Conservation (phyloP, 441 rosid species). For the Eutrema salsugineum region DNA sequence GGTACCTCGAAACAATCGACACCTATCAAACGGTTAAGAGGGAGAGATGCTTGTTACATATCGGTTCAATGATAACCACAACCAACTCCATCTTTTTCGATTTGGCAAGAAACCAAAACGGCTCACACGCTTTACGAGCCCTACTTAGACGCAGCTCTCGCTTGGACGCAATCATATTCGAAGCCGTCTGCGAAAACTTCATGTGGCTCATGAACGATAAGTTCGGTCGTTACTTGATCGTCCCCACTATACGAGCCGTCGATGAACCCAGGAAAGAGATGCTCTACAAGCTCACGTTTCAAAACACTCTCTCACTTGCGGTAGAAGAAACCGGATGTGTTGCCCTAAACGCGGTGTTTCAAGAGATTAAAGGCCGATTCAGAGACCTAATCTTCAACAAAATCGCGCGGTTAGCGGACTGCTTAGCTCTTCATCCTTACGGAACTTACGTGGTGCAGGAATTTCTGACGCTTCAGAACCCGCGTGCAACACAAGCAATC, state of each 20-base stretch:
- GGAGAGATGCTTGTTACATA: background rate
- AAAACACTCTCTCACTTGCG: background rate
- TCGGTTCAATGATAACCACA: background rate
- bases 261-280: background rate
- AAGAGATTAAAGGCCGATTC: background rate
- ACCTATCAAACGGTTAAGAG: background rate
- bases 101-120: background rate
- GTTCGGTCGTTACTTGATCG: background rate
- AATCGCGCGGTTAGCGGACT: background rate
- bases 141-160: background rate
- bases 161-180: background rate
- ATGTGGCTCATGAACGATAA: background rate
- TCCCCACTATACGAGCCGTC: background rate
- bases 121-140: background rate
- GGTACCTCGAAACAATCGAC: background rate
- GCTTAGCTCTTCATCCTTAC: background rate
- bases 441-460: conserved; percentile 10
- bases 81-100: background rate
- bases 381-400: background rate
- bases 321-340: background rate
- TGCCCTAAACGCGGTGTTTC: background rate
- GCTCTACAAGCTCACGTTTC: background rate
- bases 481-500: background rate
- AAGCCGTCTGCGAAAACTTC: background rate
- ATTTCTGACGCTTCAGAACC: conserved; percentile 1